A percentile compares a stretch with the other conserved stretches of the same genome.
Conservation (phyloP, 2,329 filamentous ascomycete genomes). For the Colletotrichum brevisporum region DNA sequence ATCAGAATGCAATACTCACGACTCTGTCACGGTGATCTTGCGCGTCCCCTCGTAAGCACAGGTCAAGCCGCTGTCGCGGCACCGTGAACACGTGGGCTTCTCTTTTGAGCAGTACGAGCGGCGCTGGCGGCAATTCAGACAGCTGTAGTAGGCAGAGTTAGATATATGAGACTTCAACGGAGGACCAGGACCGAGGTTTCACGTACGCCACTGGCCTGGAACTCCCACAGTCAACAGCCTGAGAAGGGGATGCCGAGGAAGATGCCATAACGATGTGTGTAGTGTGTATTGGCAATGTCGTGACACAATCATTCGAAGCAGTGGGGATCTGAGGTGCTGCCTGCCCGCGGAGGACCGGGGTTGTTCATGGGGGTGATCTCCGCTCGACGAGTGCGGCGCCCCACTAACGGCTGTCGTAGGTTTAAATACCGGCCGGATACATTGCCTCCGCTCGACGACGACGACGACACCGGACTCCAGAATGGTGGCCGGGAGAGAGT, state of each 20-base stretch:
- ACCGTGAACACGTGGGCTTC: slow-evolving; percentile 52
- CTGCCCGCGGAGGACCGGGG: neutral
- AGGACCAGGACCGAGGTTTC: neutral
- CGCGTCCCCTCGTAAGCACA: slow-evolving; percentile 54
- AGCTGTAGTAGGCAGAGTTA: slow-evolving; percentile 44
- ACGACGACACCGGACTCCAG: neutral
- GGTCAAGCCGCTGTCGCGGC: slow-evolving; percentile 47
- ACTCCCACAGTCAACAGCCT: slow-evolving; percentile 16
- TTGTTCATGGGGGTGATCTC: too few species aligned
- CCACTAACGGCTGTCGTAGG: too few species aligned
- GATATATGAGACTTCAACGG: neutral
- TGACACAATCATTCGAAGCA: neutral
- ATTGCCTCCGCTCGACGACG: neutral
- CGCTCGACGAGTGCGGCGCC: neutral
- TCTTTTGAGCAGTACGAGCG: slow-evolving; percentile 55
- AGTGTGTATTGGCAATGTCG: slow-evolving; percentile 12
- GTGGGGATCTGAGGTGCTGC: slow-evolving; percentile 19
- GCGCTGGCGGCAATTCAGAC: slow-evolving; percentile 51
- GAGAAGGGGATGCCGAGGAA: slow-evolving; percentile 20
- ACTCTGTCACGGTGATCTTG: slow-evolving; percentile 53
- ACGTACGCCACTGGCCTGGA: slow-evolving; percentile 48
- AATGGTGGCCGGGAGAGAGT: neutral
- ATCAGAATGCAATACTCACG: slow-evolving; percentile 39
- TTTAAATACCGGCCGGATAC: too few species aligned
- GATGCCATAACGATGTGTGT: slow-evolving; percentile 12